These are phyloP conservation scores for Heterobasidion irregulare DNA, from an alignment of 1,284 basidiomycete genomes.

Conservation along the genomic window DNA sequence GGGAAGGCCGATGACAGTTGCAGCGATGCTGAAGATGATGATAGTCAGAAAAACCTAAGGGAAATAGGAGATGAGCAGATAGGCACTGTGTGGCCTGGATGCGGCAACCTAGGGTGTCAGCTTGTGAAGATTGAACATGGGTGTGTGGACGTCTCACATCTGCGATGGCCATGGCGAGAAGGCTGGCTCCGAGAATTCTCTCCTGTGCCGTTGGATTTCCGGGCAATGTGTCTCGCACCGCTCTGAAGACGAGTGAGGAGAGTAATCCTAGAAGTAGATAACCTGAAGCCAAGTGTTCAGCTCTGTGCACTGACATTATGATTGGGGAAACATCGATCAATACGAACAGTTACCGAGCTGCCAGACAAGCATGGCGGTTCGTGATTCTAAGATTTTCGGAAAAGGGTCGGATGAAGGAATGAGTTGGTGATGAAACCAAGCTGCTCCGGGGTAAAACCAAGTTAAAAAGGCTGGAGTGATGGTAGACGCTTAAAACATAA, in stretches of 20 bases:
- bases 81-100: conserved; percentile 49
- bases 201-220: conserved; percentile 59
- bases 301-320: not conserved
- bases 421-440: conserved; percentile 67
- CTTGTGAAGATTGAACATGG: conserved; percentile 16
- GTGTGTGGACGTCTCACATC: conserved; percentile 43
- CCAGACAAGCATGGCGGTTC: conserved; percentile 61
- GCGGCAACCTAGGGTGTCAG: conserved; percentile 1
- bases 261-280: conserved; percentile 62
- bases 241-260: conserved; percentile 63
- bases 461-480: conserved; percentile 49
- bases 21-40: conserved; percentile 37
- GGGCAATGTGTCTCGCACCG: conserved; percentile 53
- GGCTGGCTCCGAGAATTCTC: conserved; percentile 55
- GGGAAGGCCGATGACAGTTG: conserved; percentile 52
- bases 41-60: not conserved
- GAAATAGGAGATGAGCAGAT: not conserved
- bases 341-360: conserved; percentile 61
- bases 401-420: conserved; percentile 37
- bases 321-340: conserved; percentile 11
- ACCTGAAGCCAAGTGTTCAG: conserved; percentile 28
- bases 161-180: conserved; percentile 60
- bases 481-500: conserved; percentile 38
- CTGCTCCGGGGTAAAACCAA: conserved; percentile 53
- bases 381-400: conserved; percentile 32